Percentiles rank a stretch among this genome's conserved stretches.
Evolutionary conservation across 2,329 filamentous ascomycete species (phyloP).

Genomic region (Coccinonectria pachysandricola): DNA sequence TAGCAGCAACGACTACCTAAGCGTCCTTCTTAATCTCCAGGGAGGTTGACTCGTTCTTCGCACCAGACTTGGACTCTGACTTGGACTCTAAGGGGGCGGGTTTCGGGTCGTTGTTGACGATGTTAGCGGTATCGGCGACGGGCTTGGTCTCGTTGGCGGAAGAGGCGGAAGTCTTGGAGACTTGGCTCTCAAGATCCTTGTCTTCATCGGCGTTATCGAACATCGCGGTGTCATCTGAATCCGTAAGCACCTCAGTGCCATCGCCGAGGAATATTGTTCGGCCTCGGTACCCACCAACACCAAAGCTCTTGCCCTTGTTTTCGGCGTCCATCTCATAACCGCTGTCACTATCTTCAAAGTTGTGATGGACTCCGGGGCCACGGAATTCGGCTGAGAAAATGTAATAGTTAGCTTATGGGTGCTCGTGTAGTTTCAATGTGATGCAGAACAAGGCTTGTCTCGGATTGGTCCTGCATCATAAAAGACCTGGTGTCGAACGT

Average conservation of each 20-base stretch:
- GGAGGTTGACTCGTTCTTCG: conserved; percentile 15
- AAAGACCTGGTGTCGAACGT: too few species aligned
- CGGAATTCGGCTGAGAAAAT: conserved; percentile 83
- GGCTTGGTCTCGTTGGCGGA: conserved; percentile 15
- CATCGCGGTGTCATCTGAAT: conserved; percentile 85
- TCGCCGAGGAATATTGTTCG: conserved; percentile 92
- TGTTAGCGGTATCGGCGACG: conserved; percentile 9
- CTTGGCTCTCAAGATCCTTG: conserved; percentile 76
- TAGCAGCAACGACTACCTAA: conserved; percentile 21
- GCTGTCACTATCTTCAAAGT: conserved; percentile 70
- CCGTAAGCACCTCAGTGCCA: conserved; percentile 83
- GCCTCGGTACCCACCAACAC: conserved; percentile 61
- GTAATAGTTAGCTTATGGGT: too few species aligned
- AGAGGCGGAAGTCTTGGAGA: conserved; percentile 46
- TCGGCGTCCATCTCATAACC: conserved; percentile 68
- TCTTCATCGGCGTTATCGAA: conserved; percentile 82
- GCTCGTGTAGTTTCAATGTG: too few species aligned
- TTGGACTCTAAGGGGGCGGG: too few species aligned
- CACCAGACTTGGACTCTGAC: conserved; percentile 9
- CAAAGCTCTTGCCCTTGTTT: conserved; percentile 51
- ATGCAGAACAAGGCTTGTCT: too few species aligned
- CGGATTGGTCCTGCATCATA: too few species aligned
- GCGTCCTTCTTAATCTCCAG: conserved; percentile 27
- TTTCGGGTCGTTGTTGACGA: conserved; percentile 13
- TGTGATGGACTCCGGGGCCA: conserved; percentile 71